Conservation (phyloP, 768 basidiomycete genomes). For the Boletus rubescentipes region DNA sequence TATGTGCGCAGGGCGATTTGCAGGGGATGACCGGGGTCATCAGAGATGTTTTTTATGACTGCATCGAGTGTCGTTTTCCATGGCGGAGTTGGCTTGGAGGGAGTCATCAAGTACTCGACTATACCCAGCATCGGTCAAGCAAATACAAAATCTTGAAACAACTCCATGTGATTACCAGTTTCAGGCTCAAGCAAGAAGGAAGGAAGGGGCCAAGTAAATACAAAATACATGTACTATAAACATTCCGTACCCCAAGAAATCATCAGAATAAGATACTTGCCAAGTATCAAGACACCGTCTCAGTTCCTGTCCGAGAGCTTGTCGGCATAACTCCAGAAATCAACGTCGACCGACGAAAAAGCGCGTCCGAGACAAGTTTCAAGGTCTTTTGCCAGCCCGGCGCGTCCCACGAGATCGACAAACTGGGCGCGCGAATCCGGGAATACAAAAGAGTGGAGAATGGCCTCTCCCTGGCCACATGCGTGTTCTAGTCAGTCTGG, state of each 20-base stretch:
- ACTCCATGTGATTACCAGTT: conserved; percentile 7
- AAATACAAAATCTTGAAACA: not conserved
- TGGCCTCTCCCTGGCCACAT: conserved; percentile 46
- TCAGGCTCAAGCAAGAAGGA: not conserved
- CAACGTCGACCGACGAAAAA: conserved; percentile 42
- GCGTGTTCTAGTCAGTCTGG: conserved; percentile 8
- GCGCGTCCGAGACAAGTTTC: conserved; percentile 22
- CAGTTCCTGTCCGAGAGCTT: not conserved
- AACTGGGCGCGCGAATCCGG: conserved; percentile 76
- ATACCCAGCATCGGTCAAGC: not conserved
- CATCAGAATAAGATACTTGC: no score
- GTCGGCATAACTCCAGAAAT: conserved; percentile 68
- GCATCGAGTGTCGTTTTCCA: not conserved
- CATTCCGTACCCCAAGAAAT: no score
- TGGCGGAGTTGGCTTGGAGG: not conserved
- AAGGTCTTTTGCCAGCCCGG: conserved; percentile 40
- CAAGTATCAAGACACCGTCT: not conserved
- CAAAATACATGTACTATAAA: not conserved
- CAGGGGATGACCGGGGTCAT: conserved; percentile 48
- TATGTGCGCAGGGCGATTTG: conserved; percentile 69
- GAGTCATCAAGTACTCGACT: conserved; percentile 5
- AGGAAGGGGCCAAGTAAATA: not conserved
- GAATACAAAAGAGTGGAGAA: conserved; percentile 63
- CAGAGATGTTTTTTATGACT: conserved; percentile 9
- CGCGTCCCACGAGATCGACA: conserved; percentile 49